Percentiles rank a stretch among this genome's conserved stretches.
phyloP scores from a whole-genome alignment of 2,329 filamentous ascomycete species.

The Lachnellula occidentalis region DNA sequence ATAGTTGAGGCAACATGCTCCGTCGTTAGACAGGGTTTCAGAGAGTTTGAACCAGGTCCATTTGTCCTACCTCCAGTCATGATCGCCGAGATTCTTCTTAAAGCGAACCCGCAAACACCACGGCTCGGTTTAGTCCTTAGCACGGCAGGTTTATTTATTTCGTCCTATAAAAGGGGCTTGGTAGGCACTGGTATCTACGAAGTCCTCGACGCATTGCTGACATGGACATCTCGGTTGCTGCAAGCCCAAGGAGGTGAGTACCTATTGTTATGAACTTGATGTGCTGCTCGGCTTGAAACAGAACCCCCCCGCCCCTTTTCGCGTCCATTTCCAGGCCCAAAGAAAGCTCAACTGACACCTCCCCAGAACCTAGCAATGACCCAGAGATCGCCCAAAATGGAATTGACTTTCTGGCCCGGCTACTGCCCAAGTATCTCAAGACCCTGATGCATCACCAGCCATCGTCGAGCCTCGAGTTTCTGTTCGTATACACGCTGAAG shows the following conservation, averaged over 20 bases:
- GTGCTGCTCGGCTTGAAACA: no score
- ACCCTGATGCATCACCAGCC: constrained; percentile 56
- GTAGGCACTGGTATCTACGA: constrained; percentile 40
- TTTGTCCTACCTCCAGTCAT: constrained; percentile 67
- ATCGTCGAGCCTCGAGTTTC: constrained; percentile 52
- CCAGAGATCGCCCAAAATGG: constrained; percentile 67
- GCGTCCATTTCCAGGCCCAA: no score
- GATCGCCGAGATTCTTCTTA: constrained; percentile 61
- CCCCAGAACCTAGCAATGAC: constrained; percentile 53
- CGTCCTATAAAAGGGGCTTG: constrained; percentile 46
- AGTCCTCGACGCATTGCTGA: constrained; percentile 48
- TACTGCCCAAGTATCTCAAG: constrained; percentile 56
- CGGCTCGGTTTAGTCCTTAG: constrained; percentile 64
- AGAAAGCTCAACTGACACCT: constrained; percentile 4
- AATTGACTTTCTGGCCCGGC: constrained; percentile 64
- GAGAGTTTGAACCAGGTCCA: constrained; percentile 66
- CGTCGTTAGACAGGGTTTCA: constrained; percentile 68
- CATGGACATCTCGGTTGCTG: constrained; percentile 59
- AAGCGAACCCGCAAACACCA: constrained; percentile 54
- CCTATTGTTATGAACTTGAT: not conserved
- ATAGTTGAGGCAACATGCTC: constrained; percentile 67
- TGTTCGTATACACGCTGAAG: constrained; percentile 67
- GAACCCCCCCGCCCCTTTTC: no score
- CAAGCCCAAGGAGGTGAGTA: constrained; percentile 53
- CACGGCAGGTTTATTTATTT: constrained; percentile 66